Base-by-base conservation (phyloP, 352 stramenopile species). In the Phytopythium helicoides region DNA sequence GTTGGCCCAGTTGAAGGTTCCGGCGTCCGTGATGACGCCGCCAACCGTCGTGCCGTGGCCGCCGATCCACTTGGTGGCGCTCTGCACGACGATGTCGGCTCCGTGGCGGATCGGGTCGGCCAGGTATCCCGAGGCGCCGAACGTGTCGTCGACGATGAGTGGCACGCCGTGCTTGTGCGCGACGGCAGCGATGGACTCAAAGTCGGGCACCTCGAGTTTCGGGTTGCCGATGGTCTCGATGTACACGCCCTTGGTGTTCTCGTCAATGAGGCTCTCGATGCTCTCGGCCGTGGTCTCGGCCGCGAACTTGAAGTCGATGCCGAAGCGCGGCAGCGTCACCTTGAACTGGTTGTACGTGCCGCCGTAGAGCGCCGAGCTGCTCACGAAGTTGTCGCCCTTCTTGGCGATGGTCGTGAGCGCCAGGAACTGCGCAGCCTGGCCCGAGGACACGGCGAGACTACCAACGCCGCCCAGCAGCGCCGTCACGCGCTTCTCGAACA, bases 321-420 rank as follows among this genome's bases (percentile, higher is more conserved):
- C 37, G 37, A 42, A 42, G 37, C 37, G 37, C 37, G 37, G 37
- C 37, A 42, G 37, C 37, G 37, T n/a, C 37, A 42, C 37, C 37
- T 42, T 42, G 37, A 42, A 42, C 37, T 42, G 37, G 37, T 42
- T 42, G 37, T 42, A 42, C 37, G 37, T 42, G 37, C 37, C 37
- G 37, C 37, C 37, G 37, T 42, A 42, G 37, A 42, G 37, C 37
- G 37, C 37, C 37, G 37, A 42, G 37, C 37, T 42, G 37, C 37
- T 42, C 11, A 42, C 37, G 16, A 42, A 42, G 37, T 42, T 42
- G 37, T 42, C 37, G 37, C 37, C 37, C 37, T 42, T 18, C 37
- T 42, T 42, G 37, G 37, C 37, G 37, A 42, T 42, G 7, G 37
- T 42, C 37, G 37, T 42, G 37, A 42, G 37, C 37, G 37, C 37